Evolutionary conservation across 129 eudicot genomes (phyloP).

Genomic region (Helichrysum umbraculigerum): DNA sequence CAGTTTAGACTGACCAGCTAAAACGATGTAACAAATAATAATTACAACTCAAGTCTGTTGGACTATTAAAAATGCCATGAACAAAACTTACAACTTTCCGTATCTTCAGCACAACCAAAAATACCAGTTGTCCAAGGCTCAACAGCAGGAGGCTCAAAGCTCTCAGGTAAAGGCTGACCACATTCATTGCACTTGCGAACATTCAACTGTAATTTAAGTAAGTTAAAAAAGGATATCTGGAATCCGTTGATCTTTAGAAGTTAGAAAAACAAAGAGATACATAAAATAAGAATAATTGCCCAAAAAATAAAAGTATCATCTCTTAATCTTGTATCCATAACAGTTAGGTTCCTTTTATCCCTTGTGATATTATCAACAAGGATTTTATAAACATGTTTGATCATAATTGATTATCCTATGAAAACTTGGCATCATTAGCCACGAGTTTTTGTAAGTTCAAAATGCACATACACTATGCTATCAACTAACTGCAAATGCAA

Average conservation of each 20-base stretch:
- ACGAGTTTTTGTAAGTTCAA: neutral
- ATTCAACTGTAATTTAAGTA: conserved; percentile 45
- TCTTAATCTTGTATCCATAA: neutral
- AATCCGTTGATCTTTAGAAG: neutral
- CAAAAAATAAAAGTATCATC: neutral
- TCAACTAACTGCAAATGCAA: neutral
- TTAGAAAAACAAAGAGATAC: neutral
- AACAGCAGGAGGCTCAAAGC: conserved; percentile 73
- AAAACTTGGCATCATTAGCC: neutral
- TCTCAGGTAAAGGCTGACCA: conserved; percentile 86
- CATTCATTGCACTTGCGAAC: conserved; percentile 86
- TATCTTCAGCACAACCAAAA: conserved; percentile 81
- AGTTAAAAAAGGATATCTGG: neutral
- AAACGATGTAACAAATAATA: conserved; percentile 13
- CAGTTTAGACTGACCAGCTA: neutral
- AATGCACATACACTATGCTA: neutral
- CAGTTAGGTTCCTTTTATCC: neutral
- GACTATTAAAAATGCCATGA: neutral
- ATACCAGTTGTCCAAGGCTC: conserved; percentile 93
- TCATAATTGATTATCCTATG: neutral
- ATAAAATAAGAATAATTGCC: neutral
- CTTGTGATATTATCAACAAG: neutral
- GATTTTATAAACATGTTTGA: neutral
- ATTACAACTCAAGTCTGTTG: neutral
- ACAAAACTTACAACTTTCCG: conserved; percentile 69